Evolutionary conservation across 768 basidiomycete species (phyloP).

Genomic region (Agrocybe pediades): DNA sequence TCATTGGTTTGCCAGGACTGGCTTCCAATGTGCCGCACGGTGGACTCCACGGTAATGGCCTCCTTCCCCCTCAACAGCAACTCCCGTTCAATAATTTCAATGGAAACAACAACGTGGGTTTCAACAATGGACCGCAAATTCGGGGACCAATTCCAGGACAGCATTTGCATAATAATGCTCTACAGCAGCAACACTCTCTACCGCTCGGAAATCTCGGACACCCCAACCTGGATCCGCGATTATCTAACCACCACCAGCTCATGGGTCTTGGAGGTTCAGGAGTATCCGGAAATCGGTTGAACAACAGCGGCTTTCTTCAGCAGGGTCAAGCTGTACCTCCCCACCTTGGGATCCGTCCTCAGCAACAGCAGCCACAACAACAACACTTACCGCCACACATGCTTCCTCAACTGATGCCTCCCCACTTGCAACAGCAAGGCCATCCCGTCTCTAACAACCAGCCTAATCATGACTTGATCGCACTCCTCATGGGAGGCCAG

Average conservation of each 20-base stretch:
- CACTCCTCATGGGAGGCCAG: conserved; percentile 75
- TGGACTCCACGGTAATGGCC: conserved; percentile 43
- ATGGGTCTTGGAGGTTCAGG: conserved; percentile 49
- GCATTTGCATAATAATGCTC: conserved; percentile 35
- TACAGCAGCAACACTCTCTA: conserved; percentile 16
- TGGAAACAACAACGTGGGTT: conserved; percentile 44
- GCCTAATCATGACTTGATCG: conserved; percentile 77
- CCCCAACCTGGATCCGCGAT: conserved; percentile 57
- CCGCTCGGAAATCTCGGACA: conserved; percentile 56
- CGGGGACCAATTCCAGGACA: conserved; percentile 54
- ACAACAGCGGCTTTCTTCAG: conserved; percentile 48
- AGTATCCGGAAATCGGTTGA: conserved; percentile 45
- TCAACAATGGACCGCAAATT: conserved; percentile 47
- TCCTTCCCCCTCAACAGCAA: conserved; percentile 35
- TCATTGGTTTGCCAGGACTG: conserved; percentile 50
- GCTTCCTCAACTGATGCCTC: conserved; percentile 47
- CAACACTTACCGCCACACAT: conserved; percentile 62
- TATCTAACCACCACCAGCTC: conserved; percentile 51
- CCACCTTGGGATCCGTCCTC: conserved; percentile 51
- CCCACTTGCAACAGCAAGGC: conserved; percentile 66
- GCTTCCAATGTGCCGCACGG: conserved; percentile 47
- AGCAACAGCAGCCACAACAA: conserved; percentile 50
- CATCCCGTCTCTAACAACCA: conserved; percentile 50
- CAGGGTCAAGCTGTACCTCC: conserved; percentile 47
- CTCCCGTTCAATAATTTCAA: conserved; percentile 56